phyloP scores from a whole-genome alignment of 2,329 filamentous ascomycete species.

The Hypoxylon sp. region DNA sequence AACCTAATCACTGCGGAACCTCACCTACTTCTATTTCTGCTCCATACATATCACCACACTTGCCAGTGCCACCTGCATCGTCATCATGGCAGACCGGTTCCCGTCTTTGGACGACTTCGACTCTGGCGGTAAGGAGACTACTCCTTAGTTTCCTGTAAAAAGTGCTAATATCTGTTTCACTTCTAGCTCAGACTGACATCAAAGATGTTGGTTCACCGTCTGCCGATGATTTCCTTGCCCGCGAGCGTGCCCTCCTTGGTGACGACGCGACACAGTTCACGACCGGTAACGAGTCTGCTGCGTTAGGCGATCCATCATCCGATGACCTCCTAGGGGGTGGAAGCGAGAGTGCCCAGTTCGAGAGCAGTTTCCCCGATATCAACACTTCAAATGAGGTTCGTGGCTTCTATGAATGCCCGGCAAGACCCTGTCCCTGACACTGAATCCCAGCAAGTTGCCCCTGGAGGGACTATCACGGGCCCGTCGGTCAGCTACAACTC shows the following conservation, averaged over 20 bases:
- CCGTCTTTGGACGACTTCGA: conserved; percentile 84
- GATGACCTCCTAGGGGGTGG: conserved; percentile 79
- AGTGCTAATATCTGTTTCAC: conserved; percentile 25
- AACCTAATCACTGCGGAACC: background rate
- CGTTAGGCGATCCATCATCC: conserved; percentile 72
- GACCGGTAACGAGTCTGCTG: conserved; percentile 76
- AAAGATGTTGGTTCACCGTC: conserved; percentile 69
- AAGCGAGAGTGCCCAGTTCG: conserved; percentile 70
- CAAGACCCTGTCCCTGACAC: conserved; percentile 28
- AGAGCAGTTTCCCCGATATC: conserved; percentile 91
- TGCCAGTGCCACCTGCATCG: conserved; percentile 1
- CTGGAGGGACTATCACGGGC: conserved; percentile 84
- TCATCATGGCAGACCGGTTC: conserved; percentile 80
- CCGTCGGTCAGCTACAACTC: conserved; percentile 72
- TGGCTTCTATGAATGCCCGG: conserved; percentile 9
- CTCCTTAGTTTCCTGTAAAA: conserved; percentile 30
- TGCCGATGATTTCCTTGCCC: conserved; percentile 86
- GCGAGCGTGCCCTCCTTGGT: conserved; percentile 89
- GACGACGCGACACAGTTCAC: conserved; percentile 94
- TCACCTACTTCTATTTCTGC: background rate
- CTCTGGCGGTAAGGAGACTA: conserved; percentile 64
- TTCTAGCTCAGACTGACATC: conserved; percentile 74
- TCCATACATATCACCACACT: background rate
- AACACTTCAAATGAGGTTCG: conserved; percentile 73
- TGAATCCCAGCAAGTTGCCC: conserved; percentile 71